Evolutionary conservation across 176 grass and related monocot species (phyloP), one percentile per base, ranked within the genome.

Genomic region (Ensete ventricosum): DNA sequence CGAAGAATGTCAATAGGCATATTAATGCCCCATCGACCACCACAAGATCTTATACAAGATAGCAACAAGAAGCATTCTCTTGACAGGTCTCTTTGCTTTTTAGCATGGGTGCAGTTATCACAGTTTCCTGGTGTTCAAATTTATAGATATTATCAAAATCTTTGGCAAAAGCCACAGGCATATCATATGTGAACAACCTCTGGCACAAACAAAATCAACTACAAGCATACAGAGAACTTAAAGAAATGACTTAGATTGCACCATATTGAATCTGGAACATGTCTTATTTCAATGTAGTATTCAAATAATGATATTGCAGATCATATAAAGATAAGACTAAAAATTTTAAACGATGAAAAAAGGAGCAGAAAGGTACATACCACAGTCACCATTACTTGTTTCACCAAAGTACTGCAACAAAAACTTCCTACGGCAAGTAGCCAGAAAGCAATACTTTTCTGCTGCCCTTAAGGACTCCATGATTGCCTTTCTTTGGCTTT

Each of bases 401-500:
- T 98, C 88, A 67, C 94, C 90, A 78, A 98, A 98, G 82, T 98
- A 93, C 74, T 91, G 85, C 75, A 98, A 78, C 82, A 98, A 80
- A 67, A 81, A 87, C n/a, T 82, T 98, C 73, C 90, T 85, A 64
- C 78, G 87, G 50, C 94, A 98, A 76, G 94, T 82, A 84, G 78
- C 48, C 60, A 93, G 84, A 6, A 90, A 54, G 73, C 94, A 98
- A 93, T 98, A 93, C 58, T 92, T 89, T 79, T 93, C 85, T 77
- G 85, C 94, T 53, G 88, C 83, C 84, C 85, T 89, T 82, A 91
- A 89, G 54, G 94, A 98, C 71, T 93, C 88, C 86, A 91, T 83
- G 74, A 98, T 91, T 54, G 94, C 83, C 73, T 91, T 90, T 51
- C 54, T 86, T 81, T 90, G 87, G 55, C 58, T 83, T 87, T 63